phyloP scores from a whole-genome alignment of 768 basidiomycete genomes.

The Gautieria morchelliformis region DNA sequence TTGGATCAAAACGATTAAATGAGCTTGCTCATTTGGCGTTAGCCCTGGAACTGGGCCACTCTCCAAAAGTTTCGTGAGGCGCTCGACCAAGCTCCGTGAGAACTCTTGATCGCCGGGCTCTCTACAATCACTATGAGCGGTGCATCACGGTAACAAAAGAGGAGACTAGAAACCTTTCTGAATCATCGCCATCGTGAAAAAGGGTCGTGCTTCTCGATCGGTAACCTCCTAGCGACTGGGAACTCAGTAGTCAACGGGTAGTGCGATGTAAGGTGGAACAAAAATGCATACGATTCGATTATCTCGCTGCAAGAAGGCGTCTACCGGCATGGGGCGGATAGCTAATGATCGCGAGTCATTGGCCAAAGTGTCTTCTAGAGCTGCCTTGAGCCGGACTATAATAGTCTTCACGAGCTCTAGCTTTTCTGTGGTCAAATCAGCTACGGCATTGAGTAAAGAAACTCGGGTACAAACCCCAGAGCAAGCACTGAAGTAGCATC shows the following conservation, averaged over 20 bases:
- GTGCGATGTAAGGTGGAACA: background rate
- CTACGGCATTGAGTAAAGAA: background rate
- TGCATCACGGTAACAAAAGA: background rate
- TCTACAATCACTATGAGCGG: background rate
- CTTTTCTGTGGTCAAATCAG: constrained; percentile 46
- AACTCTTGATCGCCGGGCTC: constrained; percentile 44
- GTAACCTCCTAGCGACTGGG: background rate
- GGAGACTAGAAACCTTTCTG: constrained; percentile 15
- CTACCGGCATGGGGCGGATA: constrained; percentile 44
- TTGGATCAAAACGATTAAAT: constrained; percentile 76
- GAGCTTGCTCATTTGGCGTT: constrained; percentile 71
- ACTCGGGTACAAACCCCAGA: constrained; percentile 62
- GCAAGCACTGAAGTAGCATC: constrained; percentile 80
- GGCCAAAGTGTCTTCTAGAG: constrained; percentile 26
- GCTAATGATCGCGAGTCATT: constrained; percentile 16
- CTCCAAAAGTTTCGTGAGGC: constrained; percentile 59
- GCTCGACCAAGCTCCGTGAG: constrained; percentile 46
- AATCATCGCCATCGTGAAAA: constrained; percentile 32
- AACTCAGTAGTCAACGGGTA: background rate
- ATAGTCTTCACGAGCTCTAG: constrained; percentile 77
- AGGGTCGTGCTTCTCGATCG: constrained; percentile 39
- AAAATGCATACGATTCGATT: constrained; percentile 11
- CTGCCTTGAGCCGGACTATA: constrained; percentile 53
- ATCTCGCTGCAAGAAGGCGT: constrained; percentile 40
- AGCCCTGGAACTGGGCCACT: constrained; percentile 56